Conservation (phyloP, 2,329 filamentous ascomycete genomes). For the Pseudogymnoascus sp. region DNA sequence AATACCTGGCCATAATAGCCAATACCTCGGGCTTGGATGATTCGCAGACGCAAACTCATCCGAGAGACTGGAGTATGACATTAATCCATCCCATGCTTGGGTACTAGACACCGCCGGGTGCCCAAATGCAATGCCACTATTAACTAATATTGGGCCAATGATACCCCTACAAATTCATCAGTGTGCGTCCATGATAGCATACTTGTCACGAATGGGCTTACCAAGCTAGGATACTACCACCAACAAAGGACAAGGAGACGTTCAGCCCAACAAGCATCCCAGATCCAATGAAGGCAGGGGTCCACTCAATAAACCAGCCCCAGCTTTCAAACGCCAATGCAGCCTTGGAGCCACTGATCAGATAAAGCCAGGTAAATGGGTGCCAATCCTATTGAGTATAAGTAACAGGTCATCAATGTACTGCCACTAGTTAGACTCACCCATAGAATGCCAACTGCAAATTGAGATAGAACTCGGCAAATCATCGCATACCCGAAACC, state of each 20-base stretch:
- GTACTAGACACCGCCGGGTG: not conserved
- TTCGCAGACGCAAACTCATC: slow-evolving; percentile 1
- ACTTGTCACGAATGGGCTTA: not conserved
- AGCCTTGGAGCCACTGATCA: slow-evolving; percentile 24
- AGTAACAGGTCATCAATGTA: not conserved
- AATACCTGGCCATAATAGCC: not conserved
- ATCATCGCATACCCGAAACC: slow-evolving; percentile 36
- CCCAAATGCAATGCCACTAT: slow-evolving; percentile 7
- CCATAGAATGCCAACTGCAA: slow-evolving; percentile 39
- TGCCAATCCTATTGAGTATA: not conserved
- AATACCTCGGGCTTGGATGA: slow-evolving; percentile 3
- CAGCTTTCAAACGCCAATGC: slow-evolving; percentile 34
- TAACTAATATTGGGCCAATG: slow-evolving; percentile 2
- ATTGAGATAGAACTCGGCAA: slow-evolving; percentile 40
- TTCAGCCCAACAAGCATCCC: slow-evolving; percentile 13
- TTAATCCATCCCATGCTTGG: slow-evolving; percentile 4
- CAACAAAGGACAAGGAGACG: slow-evolving; percentile 9
- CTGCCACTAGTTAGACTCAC: slow-evolving; percentile 10
- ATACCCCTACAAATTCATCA: slow-evolving; percentile 2
- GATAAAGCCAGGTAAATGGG: slow-evolving; percentile 27
- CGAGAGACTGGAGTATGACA: slow-evolving; percentile 1
- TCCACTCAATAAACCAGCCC: slow-evolving; percentile 39
- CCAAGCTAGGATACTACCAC: slow-evolving; percentile 9
- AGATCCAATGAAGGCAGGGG: slow-evolving; percentile 12
- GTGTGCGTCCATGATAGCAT: not conserved